phyloP scores from a whole-genome alignment of 768 basidiomycete species.

The Gloeophyllum trabeum region DNA sequence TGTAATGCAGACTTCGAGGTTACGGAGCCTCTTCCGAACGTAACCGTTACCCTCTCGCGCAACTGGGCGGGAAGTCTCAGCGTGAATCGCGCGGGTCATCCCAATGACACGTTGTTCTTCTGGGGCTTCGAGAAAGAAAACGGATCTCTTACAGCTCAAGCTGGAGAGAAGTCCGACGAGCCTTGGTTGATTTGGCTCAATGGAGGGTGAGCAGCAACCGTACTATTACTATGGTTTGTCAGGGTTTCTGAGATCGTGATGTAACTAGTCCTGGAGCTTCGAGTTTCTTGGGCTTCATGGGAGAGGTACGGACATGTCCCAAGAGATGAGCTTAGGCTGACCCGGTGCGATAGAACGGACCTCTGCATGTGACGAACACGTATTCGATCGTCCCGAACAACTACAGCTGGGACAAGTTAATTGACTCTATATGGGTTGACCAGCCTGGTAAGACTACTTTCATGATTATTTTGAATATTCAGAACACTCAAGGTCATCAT shows the following conservation, averaged over 20 bases:
- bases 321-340: not conserved
- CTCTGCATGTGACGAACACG: slow-evolving; percentile 43
- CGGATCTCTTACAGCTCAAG: slow-evolving; percentile 31
- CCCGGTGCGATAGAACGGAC: slow-evolving; percentile 41
- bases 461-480: slow-evolving; percentile 5
- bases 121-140: slow-evolving; percentile 16
- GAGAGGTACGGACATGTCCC: slow-evolving; percentile 26
- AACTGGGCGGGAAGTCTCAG: slow-evolving; percentile 20
- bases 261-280: slow-evolving; percentile 47
- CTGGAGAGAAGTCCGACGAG: slow-evolving; percentile 21
- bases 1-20: slow-evolving; percentile 18
- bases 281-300: slow-evolving; percentile 50
- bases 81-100: slow-evolving; percentile 14
- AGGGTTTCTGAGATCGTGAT: not conserved
- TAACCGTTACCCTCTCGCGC: slow-evolving; percentile 12
- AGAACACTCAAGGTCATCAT: slow-evolving; percentile 17
- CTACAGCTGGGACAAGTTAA: slow-evolving; percentile 46
- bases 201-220: slow-evolving; percentile 62
- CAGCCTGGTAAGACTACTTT: slow-evolving; percentile 35
- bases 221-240: slow-evolving; percentile 1
- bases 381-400: slow-evolving; percentile 37
- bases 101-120: slow-evolving; percentile 21
- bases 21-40: slow-evolving; percentile 13
- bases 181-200: slow-evolving; percentile 73
- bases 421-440: slow-evolving; percentile 62